phyloP scores from a whole-genome alignment of 352 stramenopile genomes.

The Plasmopara halstedii region DNA sequence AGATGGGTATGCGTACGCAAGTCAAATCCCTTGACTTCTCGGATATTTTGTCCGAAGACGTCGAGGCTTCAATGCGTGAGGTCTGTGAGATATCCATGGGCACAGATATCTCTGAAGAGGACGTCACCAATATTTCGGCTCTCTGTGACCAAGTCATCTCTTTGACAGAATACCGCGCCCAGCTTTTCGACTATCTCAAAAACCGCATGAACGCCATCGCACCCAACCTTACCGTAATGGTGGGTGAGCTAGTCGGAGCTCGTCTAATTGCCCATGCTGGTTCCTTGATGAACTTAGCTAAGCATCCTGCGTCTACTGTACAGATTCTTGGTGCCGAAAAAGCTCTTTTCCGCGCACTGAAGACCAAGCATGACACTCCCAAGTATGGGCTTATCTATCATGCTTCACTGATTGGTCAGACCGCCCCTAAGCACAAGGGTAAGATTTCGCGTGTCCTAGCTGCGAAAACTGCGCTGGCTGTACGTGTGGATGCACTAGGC shows the following conservation, averaged over 20 bases:
- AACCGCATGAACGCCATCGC: slow-evolving; percentile 99
- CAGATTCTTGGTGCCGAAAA: slow-evolving; percentile 99
- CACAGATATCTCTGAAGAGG: slow-evolving; percentile 98
- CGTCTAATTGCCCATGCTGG: slow-evolving; percentile 99
- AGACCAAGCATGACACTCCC: slow-evolving; percentile 99
- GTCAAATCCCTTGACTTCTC: slow-evolving; percentile 92
- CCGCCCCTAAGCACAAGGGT: slow-evolving; percentile 99
- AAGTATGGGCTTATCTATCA: slow-evolving; percentile 99
- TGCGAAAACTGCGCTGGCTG: slow-evolving; percentile 97
- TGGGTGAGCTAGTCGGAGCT: slow-evolving; percentile 98
- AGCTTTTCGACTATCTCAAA: slow-evolving; percentile 99
- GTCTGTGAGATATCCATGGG: slow-evolving; percentile 99
- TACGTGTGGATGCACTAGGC: slow-evolving; percentile 98
- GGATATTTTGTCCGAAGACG: slow-evolving; percentile 82
- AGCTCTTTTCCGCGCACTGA: slow-evolving; percentile 99
- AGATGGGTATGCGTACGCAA: slow-evolving; percentile 90
- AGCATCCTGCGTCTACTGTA: slow-evolving; percentile 98
- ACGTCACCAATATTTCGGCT: slow-evolving; percentile 96
- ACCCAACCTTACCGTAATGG: slow-evolving; percentile 99
- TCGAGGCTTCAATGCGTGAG: slow-evolving; percentile 95
- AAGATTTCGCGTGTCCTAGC: slow-evolving; percentile 98
- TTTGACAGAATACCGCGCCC: slow-evolving; percentile 85
- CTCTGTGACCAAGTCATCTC: slow-evolving; percentile 90
- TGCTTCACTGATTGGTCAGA: slow-evolving; percentile 98
- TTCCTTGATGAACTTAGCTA: slow-evolving; percentile 98